These are phyloP conservation scores for Candida glaebosa DNA, from an alignment of 805 yeast genomes.

Conservation along the genomic window DNA sequence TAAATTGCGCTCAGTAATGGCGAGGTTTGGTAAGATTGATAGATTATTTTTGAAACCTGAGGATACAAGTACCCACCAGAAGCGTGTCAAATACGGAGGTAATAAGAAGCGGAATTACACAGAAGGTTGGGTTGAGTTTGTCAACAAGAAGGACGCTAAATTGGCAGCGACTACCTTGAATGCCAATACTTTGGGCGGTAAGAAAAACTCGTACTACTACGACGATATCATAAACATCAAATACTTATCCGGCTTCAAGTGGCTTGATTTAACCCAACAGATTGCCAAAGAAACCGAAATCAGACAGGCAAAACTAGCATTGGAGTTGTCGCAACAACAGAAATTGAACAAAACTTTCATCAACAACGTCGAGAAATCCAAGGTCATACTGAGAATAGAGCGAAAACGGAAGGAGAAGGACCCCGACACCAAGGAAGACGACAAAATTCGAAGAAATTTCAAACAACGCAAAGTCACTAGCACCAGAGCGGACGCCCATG, in stretches of 20 bases:
- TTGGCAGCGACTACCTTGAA: conserved; percentile 81
- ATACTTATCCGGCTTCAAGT: conserved; percentile 87
- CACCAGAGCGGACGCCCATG: conserved; percentile 60
- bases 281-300: conserved; percentile 86
- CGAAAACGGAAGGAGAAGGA: conserved; percentile 39
- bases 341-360: conserved; percentile 82
- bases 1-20: conserved; percentile 75
- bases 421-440: conserved; percentile 20
- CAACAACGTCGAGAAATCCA: conserved; percentile 79
- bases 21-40: conserved; percentile 84
- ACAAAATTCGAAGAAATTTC: conserved; percentile 54
- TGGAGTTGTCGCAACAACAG: conserved; percentile 86
- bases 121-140: conserved; percentile 97
- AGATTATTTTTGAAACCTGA: conserved; percentile 87
- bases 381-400: conserved; percentile 69
- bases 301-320: conserved; percentile 80
- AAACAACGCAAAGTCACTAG: conserved; percentile 68
- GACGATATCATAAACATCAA: conserved; percentile 92
- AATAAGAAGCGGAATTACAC: conserved; percentile 82
- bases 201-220: conserved; percentile 83
- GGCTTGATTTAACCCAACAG: conserved; percentile 93
- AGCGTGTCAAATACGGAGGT: conserved; percentile 82
- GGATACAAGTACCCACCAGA: conserved; percentile 57
- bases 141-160: conserved; percentile 81
- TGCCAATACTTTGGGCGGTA: conserved; percentile 89